phyloP scores from a whole-genome alignment of 371 early-diverging fungal genomes.

The Sanchytrium tribonematis region DNA sequence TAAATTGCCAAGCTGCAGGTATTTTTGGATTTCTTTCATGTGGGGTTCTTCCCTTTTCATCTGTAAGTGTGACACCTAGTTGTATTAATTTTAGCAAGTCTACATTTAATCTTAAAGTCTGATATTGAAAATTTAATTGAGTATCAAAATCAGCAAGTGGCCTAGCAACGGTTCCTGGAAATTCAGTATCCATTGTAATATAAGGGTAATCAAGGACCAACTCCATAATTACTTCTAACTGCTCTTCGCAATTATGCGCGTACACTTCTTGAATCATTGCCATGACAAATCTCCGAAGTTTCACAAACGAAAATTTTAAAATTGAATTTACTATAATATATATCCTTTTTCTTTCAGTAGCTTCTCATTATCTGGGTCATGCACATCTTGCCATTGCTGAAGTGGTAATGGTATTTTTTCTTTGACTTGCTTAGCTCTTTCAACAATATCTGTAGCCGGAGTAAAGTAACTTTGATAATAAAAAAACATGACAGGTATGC shows the following conservation, averaged over 20 bases:
- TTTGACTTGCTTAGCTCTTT: not conserved
- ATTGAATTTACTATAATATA: not conserved
- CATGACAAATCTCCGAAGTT: no score
- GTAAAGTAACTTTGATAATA: not conserved
- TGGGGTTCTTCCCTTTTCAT: constrained; percentile 73
- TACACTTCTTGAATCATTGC: no score
- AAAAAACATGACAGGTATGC: not conserved
- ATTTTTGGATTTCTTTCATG: no score
- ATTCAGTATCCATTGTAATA: no score
- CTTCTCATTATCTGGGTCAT: not conserved
- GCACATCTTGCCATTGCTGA: not conserved
- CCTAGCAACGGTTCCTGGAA: no score
- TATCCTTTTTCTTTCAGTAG: not conserved
- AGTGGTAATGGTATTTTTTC: not conserved
- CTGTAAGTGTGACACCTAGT: constrained; percentile 87
- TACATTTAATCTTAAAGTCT: constrained; percentile 92
- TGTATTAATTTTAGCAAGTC: constrained; percentile 96
- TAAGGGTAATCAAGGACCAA: no score
- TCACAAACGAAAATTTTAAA: no score
- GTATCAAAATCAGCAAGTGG: not conserved
- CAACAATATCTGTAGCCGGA: not conserved
- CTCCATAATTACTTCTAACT: no score
- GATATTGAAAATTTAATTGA: constrained; percentile 24
- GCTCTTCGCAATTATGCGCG: no score
- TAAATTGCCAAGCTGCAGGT: constrained; percentile 97